Evolutionary conservation across 139 green algal species (phyloP).

Genomic region (Dunaliella primolecta): DNA sequence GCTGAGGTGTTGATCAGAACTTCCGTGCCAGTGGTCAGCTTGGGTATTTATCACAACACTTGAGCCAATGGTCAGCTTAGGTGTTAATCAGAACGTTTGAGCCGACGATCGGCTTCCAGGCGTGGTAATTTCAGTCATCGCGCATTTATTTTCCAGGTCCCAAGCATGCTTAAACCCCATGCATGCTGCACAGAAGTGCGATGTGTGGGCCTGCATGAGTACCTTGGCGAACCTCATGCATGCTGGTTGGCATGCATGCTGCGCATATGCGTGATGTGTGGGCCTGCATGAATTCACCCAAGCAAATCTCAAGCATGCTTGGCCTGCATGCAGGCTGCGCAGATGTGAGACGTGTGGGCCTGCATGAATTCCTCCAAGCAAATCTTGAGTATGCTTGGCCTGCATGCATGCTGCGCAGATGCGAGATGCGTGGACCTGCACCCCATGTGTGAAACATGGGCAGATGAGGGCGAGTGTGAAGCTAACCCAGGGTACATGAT

Average conservation of each 20-base stretch:
- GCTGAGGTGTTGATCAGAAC: too few relatives aligned
- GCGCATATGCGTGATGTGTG: conserved; percentile 15
- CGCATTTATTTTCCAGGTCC: too few relatives aligned
- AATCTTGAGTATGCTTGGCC: background rate
- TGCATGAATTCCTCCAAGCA: background rate
- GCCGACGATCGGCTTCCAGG: too few relatives aligned
- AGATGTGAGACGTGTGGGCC: background rate
- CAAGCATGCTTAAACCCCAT: background rate
- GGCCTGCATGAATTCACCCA: conserved; percentile 32
- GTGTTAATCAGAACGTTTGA: too few relatives aligned
- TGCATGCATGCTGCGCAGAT: conserved; percentile 1
- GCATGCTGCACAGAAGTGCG: background rate
- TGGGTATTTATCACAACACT: too few relatives aligned
- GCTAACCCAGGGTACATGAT: conserved; percentile 52
- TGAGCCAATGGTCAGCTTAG: too few relatives aligned
- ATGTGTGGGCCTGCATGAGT: conserved; percentile 44
- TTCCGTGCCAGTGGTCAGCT: too few relatives aligned
- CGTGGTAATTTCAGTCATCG: too few relatives aligned
- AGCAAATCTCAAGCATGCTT: background rate
- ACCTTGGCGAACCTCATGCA: background rate
- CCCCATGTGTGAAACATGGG: conserved; percentile 34
- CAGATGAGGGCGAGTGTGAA: conserved; percentile 32
- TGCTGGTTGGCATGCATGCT: background rate
- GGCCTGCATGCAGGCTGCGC: background rate
- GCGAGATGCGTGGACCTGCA: conserved; percentile 38